phyloP scores from a whole-genome alignment of 148 eudicot genomes.

The Silene uniflora region DNA sequence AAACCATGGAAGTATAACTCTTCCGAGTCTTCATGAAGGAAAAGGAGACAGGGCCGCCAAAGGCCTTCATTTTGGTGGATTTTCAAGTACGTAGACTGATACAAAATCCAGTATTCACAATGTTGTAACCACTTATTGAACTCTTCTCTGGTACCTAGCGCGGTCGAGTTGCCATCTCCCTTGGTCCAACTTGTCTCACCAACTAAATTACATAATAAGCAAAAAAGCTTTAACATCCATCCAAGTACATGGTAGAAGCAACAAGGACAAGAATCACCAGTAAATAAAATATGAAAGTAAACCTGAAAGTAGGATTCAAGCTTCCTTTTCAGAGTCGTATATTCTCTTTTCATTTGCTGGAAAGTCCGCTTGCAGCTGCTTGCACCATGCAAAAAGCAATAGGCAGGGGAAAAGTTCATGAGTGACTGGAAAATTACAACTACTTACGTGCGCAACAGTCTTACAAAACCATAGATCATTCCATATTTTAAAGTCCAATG shows the following conservation, averaged over 20 bases:
- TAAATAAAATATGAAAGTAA: conserved; percentile 10
- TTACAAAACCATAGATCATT: too few relatives aligned
- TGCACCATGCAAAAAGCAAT: conserved; percentile 16
- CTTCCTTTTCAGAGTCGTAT: conserved; percentile 61
- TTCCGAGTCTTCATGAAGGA: conserved; percentile 9
- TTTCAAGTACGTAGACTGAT: not conserved
- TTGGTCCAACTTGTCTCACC: conserved; percentile 78
- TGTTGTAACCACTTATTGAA: not conserved
- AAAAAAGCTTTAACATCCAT: not conserved
- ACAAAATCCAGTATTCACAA: not conserved
- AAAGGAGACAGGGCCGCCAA: conserved; percentile 10
- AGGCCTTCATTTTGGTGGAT: not conserved
- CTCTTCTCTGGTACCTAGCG: conserved; percentile 21
- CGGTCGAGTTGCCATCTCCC: conserved; percentile 44
- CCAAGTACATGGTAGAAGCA: not conserved
- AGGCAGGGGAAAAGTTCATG: conserved; percentile 8
- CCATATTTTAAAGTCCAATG: too few relatives aligned
- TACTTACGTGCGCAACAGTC: too few relatives aligned
- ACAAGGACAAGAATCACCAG: conserved; percentile 4
- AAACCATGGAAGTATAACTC: conserved; percentile 2
- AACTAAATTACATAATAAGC: conserved; percentile 28
- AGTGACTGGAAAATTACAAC: not conserved
- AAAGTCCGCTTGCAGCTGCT: conserved; percentile 69
- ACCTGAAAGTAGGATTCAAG: conserved; percentile 90
- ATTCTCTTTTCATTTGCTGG: conserved; percentile 74